Conservation (phyloP, 441 rosid genomes). For the Arabidopsis lyrata region DNA sequence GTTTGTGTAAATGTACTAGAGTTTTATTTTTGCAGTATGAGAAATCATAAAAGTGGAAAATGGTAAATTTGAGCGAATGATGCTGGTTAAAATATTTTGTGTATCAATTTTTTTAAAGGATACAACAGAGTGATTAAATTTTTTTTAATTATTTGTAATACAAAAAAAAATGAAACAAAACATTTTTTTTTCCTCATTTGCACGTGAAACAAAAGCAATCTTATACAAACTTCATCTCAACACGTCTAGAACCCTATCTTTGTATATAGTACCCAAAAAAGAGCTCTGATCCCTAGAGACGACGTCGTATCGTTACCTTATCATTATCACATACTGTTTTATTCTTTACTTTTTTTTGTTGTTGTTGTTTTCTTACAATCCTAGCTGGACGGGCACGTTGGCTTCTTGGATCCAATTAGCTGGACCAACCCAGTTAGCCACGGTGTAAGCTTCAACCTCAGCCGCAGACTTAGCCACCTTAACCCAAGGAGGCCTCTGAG, state of each 20-base stretch:
- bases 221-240: conserved; percentile 41
- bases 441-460: conserved; percentile 53
- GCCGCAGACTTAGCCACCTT: conserved; percentile 42
- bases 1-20: not conserved
- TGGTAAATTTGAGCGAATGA: not conserved
- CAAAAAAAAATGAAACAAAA: conserved; percentile 9
- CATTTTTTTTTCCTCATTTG: not conserved
- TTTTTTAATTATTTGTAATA: conserved; percentile 4
- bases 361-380: conserved; percentile 29
- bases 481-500: conserved; percentile 50
- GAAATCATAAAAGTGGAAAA: not conserved
- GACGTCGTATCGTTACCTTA: conserved; percentile 36
- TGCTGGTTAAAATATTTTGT: too few species aligned
- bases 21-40: not conserved
- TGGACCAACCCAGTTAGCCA: conserved; percentile 42
- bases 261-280: conserved; percentile 22
- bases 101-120: not conserved
- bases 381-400: conserved; percentile 48
- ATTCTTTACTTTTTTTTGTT: conserved; percentile 20
- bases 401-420: conserved; percentile 49
- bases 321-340: conserved; percentile 35
- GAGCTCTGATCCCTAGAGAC: conserved; percentile 35
- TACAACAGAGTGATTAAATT: not conserved
- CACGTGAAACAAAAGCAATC: conserved; percentile 40
- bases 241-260: conserved; percentile 38